Percentiles rank a stretch among this genome's conserved stretches.
These are phyloP conservation scores for Cercospora sp. DNA, from an alignment of 2,329 filamentous ascomycete genomes.

Conservation along the genomic window DNA sequence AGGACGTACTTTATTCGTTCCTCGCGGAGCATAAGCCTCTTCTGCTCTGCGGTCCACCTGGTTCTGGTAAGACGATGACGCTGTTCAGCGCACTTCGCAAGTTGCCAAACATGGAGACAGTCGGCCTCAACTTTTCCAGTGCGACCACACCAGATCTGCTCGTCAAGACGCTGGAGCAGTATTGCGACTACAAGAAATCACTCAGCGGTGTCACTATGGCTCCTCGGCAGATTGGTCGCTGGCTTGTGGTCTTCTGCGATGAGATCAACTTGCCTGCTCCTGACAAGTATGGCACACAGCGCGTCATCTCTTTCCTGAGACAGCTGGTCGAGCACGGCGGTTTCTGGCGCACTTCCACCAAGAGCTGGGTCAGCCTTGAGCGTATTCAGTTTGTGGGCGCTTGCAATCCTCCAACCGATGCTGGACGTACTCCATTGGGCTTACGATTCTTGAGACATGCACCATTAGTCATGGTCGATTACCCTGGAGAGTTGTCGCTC, in stretches of 20 bases:
- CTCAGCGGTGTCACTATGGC: constrained; percentile 93
- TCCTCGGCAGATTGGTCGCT: constrained; percentile 92
- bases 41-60: constrained; percentile 91
- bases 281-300: constrained; percentile 95
- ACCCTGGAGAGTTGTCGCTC: constrained; percentile 91
- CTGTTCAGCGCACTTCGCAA: constrained; percentile 96
- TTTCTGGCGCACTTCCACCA: constrained; percentile 97
- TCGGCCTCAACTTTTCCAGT: constrained; percentile 98
- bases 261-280: constrained; percentile 98
- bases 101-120: constrained; percentile 97
- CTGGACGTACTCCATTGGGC: constrained; percentile 90
- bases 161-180: constrained; percentile 99
- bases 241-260: constrained; percentile 98
- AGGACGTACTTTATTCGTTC: constrained; percentile 99
- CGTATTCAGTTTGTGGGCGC: constrained; percentile 98
- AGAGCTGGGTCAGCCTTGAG: constrained; percentile 95
- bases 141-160: constrained; percentile 96
- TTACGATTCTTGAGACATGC: constrained; percentile 93
- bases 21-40: constrained; percentile 97
- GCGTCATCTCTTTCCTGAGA: constrained; percentile 93
- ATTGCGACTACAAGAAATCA: constrained; percentile 99
- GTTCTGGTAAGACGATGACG: constrained; percentile 99
- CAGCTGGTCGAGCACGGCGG: constrained; percentile 98
- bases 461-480: constrained; percentile 99
- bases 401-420: constrained; percentile 97